Base-by-base conservation (phyloP, 495 filamentous ascomycete species). In the Annulohypoxylon maeteangense region DNA sequence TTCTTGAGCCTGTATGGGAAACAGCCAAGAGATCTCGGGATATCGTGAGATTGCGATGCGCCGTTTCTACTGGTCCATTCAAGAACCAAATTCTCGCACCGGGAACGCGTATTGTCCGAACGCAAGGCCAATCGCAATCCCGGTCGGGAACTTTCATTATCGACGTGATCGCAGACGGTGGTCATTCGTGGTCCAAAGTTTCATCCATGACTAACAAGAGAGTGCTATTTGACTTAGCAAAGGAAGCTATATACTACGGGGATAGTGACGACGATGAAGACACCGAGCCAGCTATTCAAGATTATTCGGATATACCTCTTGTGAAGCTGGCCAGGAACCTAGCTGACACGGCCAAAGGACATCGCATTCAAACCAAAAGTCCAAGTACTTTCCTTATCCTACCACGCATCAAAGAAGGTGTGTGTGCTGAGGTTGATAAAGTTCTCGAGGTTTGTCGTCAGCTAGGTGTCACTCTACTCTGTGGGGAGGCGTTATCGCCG, bases 191-290 rank as follows among this genome's bases (percentile, higher is more conserved):
- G 75, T 76, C 70, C 47, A 78, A 76, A 51, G 66, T 78, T 31
- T 78, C 75, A 0, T 76, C 74, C 3, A 76, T 74, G 67, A 76
- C 74, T 8, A 78, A 78, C 38, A 76, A 65, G 34, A 70, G 70
- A 31, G 14, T 78, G 6, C 44, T 78, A 16, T 74, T 74, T 32
- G 75, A 78, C 51, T 60, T 78, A 34, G 75, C 75, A 16, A 78
- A 78, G 45, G 75, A 76, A 59, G 68, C 74, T n/a, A 36, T 78
- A 29, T 78, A 72, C 42, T 66, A 68, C 32, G 75, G 74, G 36
- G 74, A 76, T 22, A 71, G 70, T 29, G 71, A 72, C 8, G 68
- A 73, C 22, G 74, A 75, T 14, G 68, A 62, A 4, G 42, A 45
- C 10, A 14, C 42, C 25, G 57, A 29, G 16, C 10, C 53, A 20